Base-by-base conservation (phyloP, 768 basidiomycete species). In the Suillus subalutaceus region DNA sequence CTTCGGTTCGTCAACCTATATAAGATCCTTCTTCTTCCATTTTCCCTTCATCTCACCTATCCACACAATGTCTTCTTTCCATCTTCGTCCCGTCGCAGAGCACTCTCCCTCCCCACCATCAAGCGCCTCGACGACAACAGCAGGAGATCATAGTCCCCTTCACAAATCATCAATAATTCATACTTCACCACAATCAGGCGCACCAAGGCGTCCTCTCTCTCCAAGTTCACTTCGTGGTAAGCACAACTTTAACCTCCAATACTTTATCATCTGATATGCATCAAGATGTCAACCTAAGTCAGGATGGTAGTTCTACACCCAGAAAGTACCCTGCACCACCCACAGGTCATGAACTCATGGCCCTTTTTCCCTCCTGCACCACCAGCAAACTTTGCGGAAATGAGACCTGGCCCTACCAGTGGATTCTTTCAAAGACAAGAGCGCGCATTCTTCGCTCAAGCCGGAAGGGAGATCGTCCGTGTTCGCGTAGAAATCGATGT, bases 321-420 rank as follows among this genome's bases (percentile, higher is more conserved):
- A 81, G 88, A 65, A 88, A 87, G 68, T 91, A 87, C 73, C 91
- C 91, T 20, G 85, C 89, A 1, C 92, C 92, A 1, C 89, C 90
- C 6, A 91, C 90, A 0, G 91, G 91, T 2, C 91, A 93, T 70
- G 90, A 93, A 69, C 84, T 93, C 70, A 93, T 93, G 92, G 90
- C 90, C 16, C 85, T 93, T 80, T n/a, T 93, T 93, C 73, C 92
- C 92, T 1, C 84, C 91, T 6, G 80, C 87, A 4, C 84, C 90
- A 18, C 91, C 91, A 1, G 81, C 84, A 55, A 83, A 52, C 62
- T 85, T 84, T 61, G 79, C 82, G 38, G 85, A 86, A 69, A 82
- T 86, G 78, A 80, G 85, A 64, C 82, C 85, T 2, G 88, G 88
- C 1, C 86, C 90, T 4, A 92, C 92, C 0, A 88, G 87, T 60